Base-by-base conservation (phyloP, 2,329 filamentous ascomycete species). In the Epichloe uncinata region DNA sequence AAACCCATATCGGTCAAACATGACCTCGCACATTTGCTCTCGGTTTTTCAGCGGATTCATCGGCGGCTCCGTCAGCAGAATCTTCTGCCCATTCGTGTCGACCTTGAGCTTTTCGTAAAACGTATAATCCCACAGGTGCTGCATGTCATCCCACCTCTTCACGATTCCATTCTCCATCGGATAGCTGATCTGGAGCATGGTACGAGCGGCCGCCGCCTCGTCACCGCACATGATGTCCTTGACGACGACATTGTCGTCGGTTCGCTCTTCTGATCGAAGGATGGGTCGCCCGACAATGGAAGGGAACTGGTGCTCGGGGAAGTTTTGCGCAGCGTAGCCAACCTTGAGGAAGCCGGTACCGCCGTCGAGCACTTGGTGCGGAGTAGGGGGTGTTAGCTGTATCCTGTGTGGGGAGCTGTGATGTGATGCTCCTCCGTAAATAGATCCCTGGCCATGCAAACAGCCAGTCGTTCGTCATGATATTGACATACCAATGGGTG, bases 201-300 rank as follows among this genome's bases (percentile, higher is more conserved):
- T 95, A 62, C 93, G 83, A 57, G 93, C 91, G 49, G 89, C 89
- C 15, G 93, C 90, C 46, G 93, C 93, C 73, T 98, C 91, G 72
- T 98, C 93, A 66, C 93, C 93, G 72, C 91, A 97, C 93, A 98
- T 98, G 66, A 98, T 96, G 73, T 98, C 93, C 78, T 96, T 97
- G 70, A 81, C 85, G 69, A 79, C 83, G 73, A 79, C 61, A 64
- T 78, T 71, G 63, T 69, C 72, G 65, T 72, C 71, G 60, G 74
- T 76, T 65, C 78, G 77, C 71, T 98, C 93, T 75, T 98, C 93
- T 55, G 90, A 90, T 71, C 93, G 88, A 63, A 98, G 80, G 70
- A 98, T 98, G 48, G 93, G 93, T 60, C 93, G 87, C 66, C 93
- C 93, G 68, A 98, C 89, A 69, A 98, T 97, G 59, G 91, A 96